Evolutionary conservation across 768 basidiomycete genomes (phyloP), one percentile per base, ranked within the genome.

Genomic region (Pleurotus eryngii): DNA sequence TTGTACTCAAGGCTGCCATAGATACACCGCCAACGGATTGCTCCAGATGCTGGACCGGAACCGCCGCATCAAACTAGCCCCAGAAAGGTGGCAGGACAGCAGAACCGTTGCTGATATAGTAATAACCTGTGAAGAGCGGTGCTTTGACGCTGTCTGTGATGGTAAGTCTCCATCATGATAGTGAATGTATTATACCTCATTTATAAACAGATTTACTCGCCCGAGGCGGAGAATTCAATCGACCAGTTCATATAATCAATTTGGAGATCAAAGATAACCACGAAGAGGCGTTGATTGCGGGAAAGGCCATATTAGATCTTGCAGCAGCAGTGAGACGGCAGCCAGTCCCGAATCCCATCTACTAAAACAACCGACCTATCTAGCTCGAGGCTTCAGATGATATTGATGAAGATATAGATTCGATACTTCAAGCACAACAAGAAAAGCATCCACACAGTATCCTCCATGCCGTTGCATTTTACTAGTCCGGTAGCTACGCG

Each of bases 181-280:
- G 46, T 49, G 49, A 27, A n/a, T 18, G 55, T 38, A 27, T 47
- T 49, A 26, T 17, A 11, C 39, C 35, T 27, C 15, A 37, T 56
- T 38, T 26, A 11, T 5, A n/a, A 48, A 3, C 60, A 94, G 97
- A 99, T 74, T 75, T 99, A 12, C 76, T 98, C 57, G 73, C 79
- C 30, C 83, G 92, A 62, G 95, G 94, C 26, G 92, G 97, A 3
- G 95, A 98, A 57, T 87, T 86, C 67, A 98, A 94, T 74, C 87
- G 87, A 59, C 90, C 95, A 1, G 94, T 98, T 15, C 97, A 99
- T 71, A 71, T 99, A 43, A 92, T 99, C 66, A 99, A 99, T 72
- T 84, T 98, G 59, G 97, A 99, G 68, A 98, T 98, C 73, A 97
- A 92, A 76, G 97, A 99, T 73, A 98, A 97, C 67, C 95, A 98